Conservation (phyloP, 2,329 filamentous ascomycete genomes). For the Aspergillus udagawae region DNA sequence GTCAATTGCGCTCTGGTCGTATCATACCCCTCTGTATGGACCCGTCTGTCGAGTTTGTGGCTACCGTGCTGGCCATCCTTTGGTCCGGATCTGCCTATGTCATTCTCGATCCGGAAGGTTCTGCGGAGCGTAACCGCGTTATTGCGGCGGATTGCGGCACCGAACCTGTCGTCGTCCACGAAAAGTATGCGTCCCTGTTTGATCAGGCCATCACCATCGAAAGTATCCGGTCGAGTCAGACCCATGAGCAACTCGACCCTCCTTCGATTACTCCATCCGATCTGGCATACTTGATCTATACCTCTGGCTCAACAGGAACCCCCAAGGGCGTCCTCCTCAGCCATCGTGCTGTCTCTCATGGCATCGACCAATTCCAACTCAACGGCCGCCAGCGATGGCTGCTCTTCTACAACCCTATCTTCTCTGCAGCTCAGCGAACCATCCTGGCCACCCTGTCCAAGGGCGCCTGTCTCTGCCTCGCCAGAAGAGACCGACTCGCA, state of each 20-base stretch:
- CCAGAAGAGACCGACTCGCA: not conserved
- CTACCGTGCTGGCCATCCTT: not conserved
- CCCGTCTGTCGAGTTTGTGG: not conserved
- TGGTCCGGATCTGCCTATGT: not conserved
- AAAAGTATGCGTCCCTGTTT: not conserved
- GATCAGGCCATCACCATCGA: not conserved
- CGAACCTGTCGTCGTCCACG: not conserved
- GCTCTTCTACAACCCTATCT: not conserved
- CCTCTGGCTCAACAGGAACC: conserved; percentile 47
- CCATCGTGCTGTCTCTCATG: conserved; percentile 18
- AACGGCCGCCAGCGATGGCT: not conserved
- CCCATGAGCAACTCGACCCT: not conserved
- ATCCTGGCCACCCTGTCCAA: not conserved
- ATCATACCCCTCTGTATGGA: not conserved
- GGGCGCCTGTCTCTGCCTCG: not conserved
- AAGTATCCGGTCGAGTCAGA: not conserved
- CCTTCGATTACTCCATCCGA: conserved; percentile 48
- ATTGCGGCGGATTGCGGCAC: not conserved
- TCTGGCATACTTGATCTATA: conserved; percentile 45
- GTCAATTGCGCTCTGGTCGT: not conserved
- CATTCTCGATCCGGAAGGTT: not conserved
- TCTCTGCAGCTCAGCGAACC: not conserved
- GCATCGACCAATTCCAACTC: conserved; percentile 19
- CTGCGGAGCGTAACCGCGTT: not conserved
- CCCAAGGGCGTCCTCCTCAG: conserved; percentile 42